Evolutionary conservation across 495 filamentous ascomycete genomes (phyloP).

Genomic region (Halenospora varia): DNA sequence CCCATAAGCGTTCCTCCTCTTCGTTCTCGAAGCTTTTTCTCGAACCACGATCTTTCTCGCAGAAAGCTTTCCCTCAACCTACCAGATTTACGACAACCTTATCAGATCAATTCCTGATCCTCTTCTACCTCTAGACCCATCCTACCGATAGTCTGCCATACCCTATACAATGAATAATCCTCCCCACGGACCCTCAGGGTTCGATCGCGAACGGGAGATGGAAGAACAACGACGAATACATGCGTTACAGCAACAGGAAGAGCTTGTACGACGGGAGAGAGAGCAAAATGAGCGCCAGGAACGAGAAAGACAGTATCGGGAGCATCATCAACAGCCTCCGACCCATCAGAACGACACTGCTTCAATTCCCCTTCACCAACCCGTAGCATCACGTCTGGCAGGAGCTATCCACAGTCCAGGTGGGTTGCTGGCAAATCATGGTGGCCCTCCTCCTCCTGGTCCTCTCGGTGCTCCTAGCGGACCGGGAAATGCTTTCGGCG

Average conservation of each 20-base stretch:
- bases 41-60: neutral
- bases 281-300: constrained; percentile 68
- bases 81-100: neutral
- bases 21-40: neutral
- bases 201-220: constrained; percentile 37
- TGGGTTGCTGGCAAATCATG: constrained; percentile 75
- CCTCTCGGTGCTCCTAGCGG: constrained; percentile 64
- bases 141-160: neutral
- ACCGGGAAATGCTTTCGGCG: constrained; percentile 61
- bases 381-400: constrained; percentile 76
- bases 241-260: constrained; percentile 46
- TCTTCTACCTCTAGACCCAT: no score
- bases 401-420: constrained; percentile 83
- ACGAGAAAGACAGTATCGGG: constrained; percentile 46
- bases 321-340: constrained; percentile 48
- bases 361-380: constrained; percentile 85
- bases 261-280: constrained; percentile 54
- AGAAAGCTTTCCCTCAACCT: neutral
- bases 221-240: constrained; percentile 37
- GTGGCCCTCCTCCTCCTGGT: constrained; percentile 52
- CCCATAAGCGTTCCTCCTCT: no score
- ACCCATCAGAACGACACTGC: constrained; percentile 80
- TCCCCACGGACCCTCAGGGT: constrained; percentile 35
- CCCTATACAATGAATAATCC: constrained; percentile 37
- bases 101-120: neutral